phyloP scores from a whole-genome alignment of 331 rosid species.

The Erythrophleum ivorense region DNA sequence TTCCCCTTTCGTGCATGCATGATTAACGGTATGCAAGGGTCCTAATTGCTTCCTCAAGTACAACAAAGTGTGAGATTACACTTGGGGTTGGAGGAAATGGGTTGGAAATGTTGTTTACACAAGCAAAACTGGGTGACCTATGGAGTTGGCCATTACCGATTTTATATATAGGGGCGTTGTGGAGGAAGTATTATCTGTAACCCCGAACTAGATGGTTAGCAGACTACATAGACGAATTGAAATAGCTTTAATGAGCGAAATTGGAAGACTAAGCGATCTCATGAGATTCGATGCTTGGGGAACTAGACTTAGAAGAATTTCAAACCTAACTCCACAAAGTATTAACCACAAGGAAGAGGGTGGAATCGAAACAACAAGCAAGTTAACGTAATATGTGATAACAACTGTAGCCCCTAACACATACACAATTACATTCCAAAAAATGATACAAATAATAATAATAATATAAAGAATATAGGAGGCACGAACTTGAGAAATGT shows the following conservation, averaged over 20 bases:
- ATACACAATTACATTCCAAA: constrained; percentile 41
- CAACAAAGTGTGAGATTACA: not conserved
- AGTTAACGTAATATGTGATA: constrained; percentile 37
- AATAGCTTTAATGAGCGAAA: too few relatives aligned
- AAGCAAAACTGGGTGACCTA: not conserved
- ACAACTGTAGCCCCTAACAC: constrained; percentile 40
- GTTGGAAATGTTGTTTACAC: not conserved
- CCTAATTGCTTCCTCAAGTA: not conserved
- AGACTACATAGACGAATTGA: not conserved
- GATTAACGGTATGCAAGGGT: not conserved
- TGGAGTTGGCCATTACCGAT: not conserved
- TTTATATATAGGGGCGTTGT: not conserved
- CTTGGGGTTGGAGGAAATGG: not conserved
- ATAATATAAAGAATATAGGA: constrained; percentile 36
- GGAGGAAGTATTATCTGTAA: not conserved
- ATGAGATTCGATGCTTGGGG: not conserved
- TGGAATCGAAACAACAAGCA: not conserved
- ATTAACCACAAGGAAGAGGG: not conserved
- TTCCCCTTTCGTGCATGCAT: not conserved
- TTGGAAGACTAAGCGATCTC: not conserved
- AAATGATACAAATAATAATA: not conserved
- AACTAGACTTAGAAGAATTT: not conserved
- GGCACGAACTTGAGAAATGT: constrained; percentile 37
- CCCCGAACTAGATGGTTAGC: not conserved
- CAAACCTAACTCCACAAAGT: too few relatives aligned